Evolutionary conservation across 495 filamentous ascomycete species (phyloP).

Genomic region (Aspergillus baeticus): DNA sequence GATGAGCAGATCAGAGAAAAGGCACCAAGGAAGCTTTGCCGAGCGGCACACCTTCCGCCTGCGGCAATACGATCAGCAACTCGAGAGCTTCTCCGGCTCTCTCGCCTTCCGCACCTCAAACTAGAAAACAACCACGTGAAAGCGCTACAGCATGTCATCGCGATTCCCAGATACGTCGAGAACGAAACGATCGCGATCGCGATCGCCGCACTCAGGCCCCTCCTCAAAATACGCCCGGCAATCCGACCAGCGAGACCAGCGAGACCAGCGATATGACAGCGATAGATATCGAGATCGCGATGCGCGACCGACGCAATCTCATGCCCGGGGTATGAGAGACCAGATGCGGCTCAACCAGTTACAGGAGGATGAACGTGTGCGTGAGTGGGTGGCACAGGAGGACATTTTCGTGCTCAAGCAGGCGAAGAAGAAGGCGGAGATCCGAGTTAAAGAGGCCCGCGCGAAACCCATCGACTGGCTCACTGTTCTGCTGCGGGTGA

Average conservation of each 20-base stretch:
- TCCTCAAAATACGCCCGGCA: constrained; percentile 38
- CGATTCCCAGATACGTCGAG: constrained; percentile 32
- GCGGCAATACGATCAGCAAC: not conserved
- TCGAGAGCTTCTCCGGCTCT: constrained; percentile 12
- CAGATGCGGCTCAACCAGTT: constrained; percentile 58
- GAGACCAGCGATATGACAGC: constrained; percentile 27
- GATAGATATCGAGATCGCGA: constrained; percentile 24
- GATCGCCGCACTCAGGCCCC: constrained; percentile 43
- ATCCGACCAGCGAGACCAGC: constrained; percentile 34
- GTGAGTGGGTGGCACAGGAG: constrained; percentile 88
- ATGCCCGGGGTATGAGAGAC: constrained; percentile 42
- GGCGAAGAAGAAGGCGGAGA: constrained; percentile 96
- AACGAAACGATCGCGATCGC: constrained; percentile 40
- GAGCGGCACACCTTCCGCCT: constrained; percentile 30
- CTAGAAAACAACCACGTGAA: not conserved
- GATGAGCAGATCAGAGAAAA: constrained; percentile 13
- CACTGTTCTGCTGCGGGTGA: constrained; percentile 82
- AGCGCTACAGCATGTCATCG: constrained; percentile 28
- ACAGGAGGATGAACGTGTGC: constrained; percentile 73
- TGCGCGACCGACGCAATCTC: constrained; percentile 23
- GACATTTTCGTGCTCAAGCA: constrained; percentile 96
- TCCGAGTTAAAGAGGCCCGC: constrained; percentile 89
- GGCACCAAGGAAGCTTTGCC: constrained; percentile 23
- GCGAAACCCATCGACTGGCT: constrained; percentile 96
- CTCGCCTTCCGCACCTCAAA: not conserved